Evolutionary conservation across 2,329 filamentous ascomycete species (phyloP), one percentile per base, ranked within the genome.

Genomic region (Zarea fungicola): DNA sequence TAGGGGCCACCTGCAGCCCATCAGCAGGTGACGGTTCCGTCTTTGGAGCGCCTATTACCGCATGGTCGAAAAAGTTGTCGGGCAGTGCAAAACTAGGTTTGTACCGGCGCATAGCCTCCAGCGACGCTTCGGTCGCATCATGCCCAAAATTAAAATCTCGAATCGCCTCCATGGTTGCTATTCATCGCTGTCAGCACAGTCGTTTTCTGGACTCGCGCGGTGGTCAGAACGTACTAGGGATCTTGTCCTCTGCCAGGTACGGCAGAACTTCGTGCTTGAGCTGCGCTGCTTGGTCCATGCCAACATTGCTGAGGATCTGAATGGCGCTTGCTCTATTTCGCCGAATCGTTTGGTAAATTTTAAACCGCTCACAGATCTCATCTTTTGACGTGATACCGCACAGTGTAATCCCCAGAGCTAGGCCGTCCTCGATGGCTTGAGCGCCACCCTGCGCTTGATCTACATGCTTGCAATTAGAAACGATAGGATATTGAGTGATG

Each of bases 391-490:
- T 44, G 2, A 58, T 56, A n/a, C 56, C 52, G 3, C 57, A 44
- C 8, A 70, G 53, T 0, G 62, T 51, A 2, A 60, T 57, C 4
- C 60, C 65, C 1, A 70, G 54, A 11, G 62, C 64, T 4, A 61
- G 54, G 1, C 58, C 67, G 44, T 70, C 66, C 53, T 69, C 67
- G 28, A 69, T 58, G 0, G 60, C 61, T 41, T 67, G 66, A 0
- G 62, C 62, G 9, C 58, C 67, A 0, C 63, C 66, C 52, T 69
- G 70, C 10, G 63, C 68, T 48, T 70, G 69, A 46, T 70, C 67
- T 65, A 22, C 1, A 21, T 3, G n/a, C 16, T 19, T 16, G 39
- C 4, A n/a, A 46, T 54, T 18, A 51, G 49, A 7, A 8, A 21
- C 7, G 13, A 18, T 6, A 26, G 4, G 32, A 14, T 18, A 14